Percentiles rank a stretch among this genome's conserved stretches.
Conservation (phyloP, 1,139 yeast species). For the Yamadazyma friedrichii region DNA sequence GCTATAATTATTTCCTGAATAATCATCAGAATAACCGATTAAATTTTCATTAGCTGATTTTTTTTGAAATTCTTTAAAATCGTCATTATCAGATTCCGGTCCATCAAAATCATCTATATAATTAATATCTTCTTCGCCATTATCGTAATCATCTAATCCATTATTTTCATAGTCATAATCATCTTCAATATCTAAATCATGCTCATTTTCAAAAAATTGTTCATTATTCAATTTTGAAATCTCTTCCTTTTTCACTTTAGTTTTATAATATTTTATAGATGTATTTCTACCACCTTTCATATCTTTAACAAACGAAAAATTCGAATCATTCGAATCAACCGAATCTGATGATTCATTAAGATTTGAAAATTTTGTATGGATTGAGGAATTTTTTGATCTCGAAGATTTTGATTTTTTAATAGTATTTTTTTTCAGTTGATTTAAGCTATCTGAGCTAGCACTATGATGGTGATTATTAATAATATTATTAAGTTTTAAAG, state of each 20-base stretch:
- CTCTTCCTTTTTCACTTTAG: conserved; percentile 14
- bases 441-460: no score
- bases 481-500: not conserved
- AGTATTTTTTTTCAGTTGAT: not conserved
- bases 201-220: conserved; percentile 25
- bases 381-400: conserved; percentile 7
- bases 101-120: conserved; percentile 48
- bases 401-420: not conserved
- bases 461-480: not conserved
- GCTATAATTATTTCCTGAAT: conserved; percentile 40
- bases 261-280: conserved; percentile 60
- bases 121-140: conserved; percentile 45
- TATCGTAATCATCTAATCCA: conserved; percentile 41
- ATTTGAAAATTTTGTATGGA: conserved; percentile 5
- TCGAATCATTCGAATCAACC: conserved; percentile 14
- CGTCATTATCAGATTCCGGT: conserved; percentile 5
- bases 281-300: conserved; percentile 58
- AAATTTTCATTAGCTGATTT: not conserved
- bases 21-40: conserved; percentile 18
- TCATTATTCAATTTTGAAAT: not conserved
- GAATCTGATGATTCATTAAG: conserved; percentile 11
- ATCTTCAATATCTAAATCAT: conserved; percentile 38
- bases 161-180: conserved; percentile 54
- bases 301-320: conserved; percentile 58
- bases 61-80: not conserved